Evolutionary conservation across 2,329 filamentous ascomycete species (phyloP).

Genomic region (Chlorencoelia australis): DNA sequence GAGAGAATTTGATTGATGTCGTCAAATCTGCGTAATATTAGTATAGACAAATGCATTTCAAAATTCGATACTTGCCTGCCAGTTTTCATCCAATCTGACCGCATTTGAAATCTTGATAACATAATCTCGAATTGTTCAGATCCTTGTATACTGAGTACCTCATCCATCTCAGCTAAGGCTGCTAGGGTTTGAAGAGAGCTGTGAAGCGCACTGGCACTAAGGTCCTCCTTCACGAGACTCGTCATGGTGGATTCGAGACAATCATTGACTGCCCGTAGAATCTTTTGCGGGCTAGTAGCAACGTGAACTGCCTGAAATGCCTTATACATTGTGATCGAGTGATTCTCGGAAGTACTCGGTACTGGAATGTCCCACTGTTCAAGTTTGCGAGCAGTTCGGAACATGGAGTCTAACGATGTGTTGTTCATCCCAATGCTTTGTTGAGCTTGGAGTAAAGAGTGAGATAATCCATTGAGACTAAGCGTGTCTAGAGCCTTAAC

Average conservation of each 20-base stretch:
- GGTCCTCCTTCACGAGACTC: constrained; percentile 38
- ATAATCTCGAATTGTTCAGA: constrained; percentile 49
- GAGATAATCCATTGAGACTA: constrained; percentile 77
- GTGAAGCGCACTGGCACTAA: constrained; percentile 43
- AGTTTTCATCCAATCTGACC: constrained; percentile 71
- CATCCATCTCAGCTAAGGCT: constrained; percentile 70
- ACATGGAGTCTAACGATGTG: constrained; percentile 58
- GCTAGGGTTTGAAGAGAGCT: constrained; percentile 54
- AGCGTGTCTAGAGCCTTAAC: constrained; percentile 70
- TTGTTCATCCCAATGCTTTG: constrained; percentile 47
- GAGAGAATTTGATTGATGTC: constrained; percentile 75
- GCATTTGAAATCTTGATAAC: constrained; percentile 52
- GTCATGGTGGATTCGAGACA: constrained; percentile 52
- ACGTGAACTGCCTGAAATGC: constrained; percentile 71
- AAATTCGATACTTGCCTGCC: constrained; percentile 50
- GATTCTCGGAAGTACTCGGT: constrained; percentile 50
- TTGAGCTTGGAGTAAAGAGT: constrained; percentile 63
- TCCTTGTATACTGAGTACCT: constrained; percentile 55
- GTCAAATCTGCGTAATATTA: constrained; percentile 45
- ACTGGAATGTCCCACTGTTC: constrained; percentile 88
- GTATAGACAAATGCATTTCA: not conserved
- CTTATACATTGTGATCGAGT: constrained; percentile 64
- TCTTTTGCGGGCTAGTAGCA: constrained; percentile 43
- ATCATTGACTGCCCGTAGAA: constrained; percentile 50
- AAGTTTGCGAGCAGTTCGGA: constrained; percentile 69